Percentiles rank a stretch among this genome's conserved stretches.
Evolutionary conservation across 768 basidiomycete genomes (phyloP).

Genomic region (Phanerochaete carnosa): DNA sequence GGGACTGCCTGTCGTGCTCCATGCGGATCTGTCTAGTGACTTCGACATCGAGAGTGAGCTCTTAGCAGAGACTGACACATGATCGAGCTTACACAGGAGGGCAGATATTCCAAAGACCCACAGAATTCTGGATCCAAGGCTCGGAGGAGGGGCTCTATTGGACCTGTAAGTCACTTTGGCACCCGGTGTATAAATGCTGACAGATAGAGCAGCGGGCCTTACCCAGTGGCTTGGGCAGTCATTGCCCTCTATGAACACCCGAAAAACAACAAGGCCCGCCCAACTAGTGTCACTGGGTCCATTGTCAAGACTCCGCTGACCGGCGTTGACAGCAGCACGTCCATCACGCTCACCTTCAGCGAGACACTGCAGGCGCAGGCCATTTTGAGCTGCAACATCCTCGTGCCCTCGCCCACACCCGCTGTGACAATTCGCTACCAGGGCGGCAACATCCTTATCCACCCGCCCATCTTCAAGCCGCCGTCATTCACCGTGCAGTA

Average conservation of each 20-base stretch:
- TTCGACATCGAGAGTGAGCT: constrained; percentile 62
- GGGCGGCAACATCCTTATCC: constrained; percentile 63
- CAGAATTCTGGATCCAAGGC: constrained; percentile 71
- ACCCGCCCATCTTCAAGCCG: constrained; percentile 64
- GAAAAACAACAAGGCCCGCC: constrained; percentile 55
- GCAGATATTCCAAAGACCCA: constrained; percentile 65
- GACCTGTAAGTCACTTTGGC: constrained; percentile 52
- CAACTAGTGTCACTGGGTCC: constrained; percentile 57
- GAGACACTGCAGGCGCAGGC: constrained; percentile 68
- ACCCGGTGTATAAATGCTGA: not conserved
- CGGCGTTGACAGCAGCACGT: constrained; percentile 74
- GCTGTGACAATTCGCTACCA: constrained; percentile 74
- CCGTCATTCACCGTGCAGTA: constrained; percentile 64
- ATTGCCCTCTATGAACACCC: constrained; percentile 78
- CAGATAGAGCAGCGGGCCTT: constrained; percentile 58
- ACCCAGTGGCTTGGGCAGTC: constrained; percentile 81
- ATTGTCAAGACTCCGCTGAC: constrained; percentile 80
- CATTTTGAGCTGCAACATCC: constrained; percentile 67
- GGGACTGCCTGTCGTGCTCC: constrained; percentile 62
- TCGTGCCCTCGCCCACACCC: constrained; percentile 39
- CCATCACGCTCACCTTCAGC: constrained; percentile 70
- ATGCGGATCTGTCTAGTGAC: constrained; percentile 75
- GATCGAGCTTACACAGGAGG: not conserved
- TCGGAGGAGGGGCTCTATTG: constrained; percentile 82
- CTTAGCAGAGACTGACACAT: not conserved